These are phyloP conservation scores for Solanum sejunctum DNA, from an alignment of 257 asterid genomes.

Conservation along the genomic window DNA sequence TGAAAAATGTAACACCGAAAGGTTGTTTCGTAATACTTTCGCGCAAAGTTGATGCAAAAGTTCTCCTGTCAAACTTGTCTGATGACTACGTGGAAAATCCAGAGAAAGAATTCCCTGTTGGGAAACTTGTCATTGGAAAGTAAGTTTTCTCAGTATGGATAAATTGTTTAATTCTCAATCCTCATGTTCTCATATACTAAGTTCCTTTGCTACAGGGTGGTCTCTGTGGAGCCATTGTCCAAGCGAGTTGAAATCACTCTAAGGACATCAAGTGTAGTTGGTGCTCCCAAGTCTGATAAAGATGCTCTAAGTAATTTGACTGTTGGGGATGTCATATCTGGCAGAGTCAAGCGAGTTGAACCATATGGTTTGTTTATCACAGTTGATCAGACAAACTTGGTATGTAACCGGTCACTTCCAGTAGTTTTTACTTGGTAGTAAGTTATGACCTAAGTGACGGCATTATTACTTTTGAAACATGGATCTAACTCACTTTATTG, in stretches of 20 bases:
- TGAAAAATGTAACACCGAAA: constrained; percentile 57
- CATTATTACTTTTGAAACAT: background rate
- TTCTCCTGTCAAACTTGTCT: constrained; percentile 76
- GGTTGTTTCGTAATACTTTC: constrained; percentile 89
- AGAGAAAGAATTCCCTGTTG: constrained; percentile 65
- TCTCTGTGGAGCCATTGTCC: constrained; percentile 73
- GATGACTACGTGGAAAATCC: constrained; percentile 59
- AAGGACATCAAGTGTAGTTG: constrained; percentile 40
- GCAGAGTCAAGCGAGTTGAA: constrained; percentile 75
- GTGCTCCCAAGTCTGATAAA: constrained; percentile 26
- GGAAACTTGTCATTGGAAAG: constrained; percentile 80
- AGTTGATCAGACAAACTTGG: constrained; percentile 64
- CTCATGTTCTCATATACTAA: constrained; percentile 16
- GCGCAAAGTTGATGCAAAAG: constrained; percentile 72
- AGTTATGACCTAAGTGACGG: background rate
- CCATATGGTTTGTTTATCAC: constrained; percentile 73
- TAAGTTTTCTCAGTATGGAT: constrained; percentile 18
- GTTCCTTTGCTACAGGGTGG: constrained; percentile 46
- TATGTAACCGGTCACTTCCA: constrained; percentile 1
- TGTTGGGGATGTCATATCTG: constrained; percentile 63
- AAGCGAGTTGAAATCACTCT: constrained; percentile 86
- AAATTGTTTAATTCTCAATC: background rate
- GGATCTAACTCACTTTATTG: background rate
- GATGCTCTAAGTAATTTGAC: constrained; percentile 29
- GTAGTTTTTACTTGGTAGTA: background rate